phyloP scores from a whole-genome alignment of 768 basidiomycete species.

The Serpula lacrymans region DNA sequence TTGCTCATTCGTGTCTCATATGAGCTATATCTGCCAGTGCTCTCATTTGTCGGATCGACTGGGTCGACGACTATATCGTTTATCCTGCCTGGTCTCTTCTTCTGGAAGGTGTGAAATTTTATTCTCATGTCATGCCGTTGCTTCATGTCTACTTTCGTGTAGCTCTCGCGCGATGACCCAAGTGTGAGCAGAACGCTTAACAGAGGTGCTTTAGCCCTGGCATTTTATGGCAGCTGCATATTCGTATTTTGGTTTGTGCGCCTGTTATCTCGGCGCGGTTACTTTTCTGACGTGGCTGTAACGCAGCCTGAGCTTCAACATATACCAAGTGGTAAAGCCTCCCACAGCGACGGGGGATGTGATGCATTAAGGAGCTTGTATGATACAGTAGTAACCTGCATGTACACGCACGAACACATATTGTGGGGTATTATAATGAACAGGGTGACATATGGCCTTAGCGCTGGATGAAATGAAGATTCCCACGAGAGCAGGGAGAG shows the following conservation, averaged over 20 bases:
- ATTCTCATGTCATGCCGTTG: constrained; percentile 8
- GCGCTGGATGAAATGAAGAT: too few species aligned
- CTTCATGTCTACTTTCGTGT: constrained; percentile 11
- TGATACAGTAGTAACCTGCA: not conserved
- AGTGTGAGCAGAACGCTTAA: constrained; percentile 50
- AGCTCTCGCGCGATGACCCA: constrained; percentile 71
- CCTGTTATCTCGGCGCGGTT: constrained; percentile 1
- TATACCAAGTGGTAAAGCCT: constrained; percentile 58
- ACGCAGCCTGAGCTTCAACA: constrained; percentile 72
- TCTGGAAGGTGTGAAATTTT: constrained; percentile 69
- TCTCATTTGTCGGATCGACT: constrained; percentile 95
- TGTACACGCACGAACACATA: not conserved
- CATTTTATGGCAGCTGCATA: constrained; percentile 72
- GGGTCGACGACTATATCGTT: constrained; percentile 97
- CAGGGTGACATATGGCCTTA: not conserved
- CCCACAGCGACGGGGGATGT: not conserved
- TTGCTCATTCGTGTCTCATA: constrained; percentile 2
- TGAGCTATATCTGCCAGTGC: constrained; percentile 44
- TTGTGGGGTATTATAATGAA: constrained; percentile 1
- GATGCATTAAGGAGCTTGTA: constrained; percentile 6
- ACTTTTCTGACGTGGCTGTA: constrained; percentile 6
- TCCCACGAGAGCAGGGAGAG: constrained; percentile 25
- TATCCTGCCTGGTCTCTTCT: constrained; percentile 90
- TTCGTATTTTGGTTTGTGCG: constrained; percentile 83
- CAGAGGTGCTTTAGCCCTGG: constrained; percentile 61